A percentile compares a stretch with the other conserved stretches of the same genome.
phyloP scores from a whole-genome alignment of 108 stramenopile genomes.

The Epithemia pelagica region DNA sequence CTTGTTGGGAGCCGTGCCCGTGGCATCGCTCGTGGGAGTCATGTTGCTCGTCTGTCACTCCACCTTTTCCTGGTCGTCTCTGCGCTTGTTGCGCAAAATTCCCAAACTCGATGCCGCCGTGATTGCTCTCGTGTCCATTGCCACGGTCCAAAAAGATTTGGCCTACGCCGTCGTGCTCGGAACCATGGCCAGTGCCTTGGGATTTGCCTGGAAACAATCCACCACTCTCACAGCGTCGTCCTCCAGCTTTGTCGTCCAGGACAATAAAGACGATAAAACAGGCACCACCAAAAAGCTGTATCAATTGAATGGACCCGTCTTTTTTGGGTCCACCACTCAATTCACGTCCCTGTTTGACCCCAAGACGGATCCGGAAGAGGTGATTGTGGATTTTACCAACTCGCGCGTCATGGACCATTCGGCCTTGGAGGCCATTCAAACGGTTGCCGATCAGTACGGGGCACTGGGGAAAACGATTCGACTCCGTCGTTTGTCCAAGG shows the following conservation, averaged over 20 bases:
- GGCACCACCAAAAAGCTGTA: slow-evolving; percentile 44
- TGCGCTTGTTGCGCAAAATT: slow-evolving; percentile 60
- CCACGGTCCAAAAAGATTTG: slow-evolving; percentile 61
- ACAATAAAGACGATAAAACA: too few relatives aligned
- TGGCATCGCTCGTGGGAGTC: slow-evolving; percentile 65
- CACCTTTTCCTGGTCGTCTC: slow-evolving; percentile 68
- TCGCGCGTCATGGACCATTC: slow-evolving; percentile 66
- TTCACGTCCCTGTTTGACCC: slow-evolving; percentile 48
- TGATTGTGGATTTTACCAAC: slow-evolving; percentile 67
- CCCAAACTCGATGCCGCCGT: slow-evolving; percentile 67
- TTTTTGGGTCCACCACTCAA: slow-evolving; percentile 61
- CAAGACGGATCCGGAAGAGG: slow-evolving; percentile 50
- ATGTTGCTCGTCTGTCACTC: slow-evolving; percentile 76
- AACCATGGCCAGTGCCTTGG: slow-evolving; percentile 55
- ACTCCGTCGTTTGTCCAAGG: slow-evolving; percentile 43
- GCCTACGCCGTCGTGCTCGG: slow-evolving; percentile 67
- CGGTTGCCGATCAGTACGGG: slow-evolving; percentile 48
- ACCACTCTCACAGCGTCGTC: slow-evolving; percentile 32
- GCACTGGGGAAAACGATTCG: slow-evolving; percentile 50
- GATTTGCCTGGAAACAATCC: slow-evolving; percentile 74
- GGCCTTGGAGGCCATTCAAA: slow-evolving; percentile 65
- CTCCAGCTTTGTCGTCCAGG: slow-evolving; percentile 5
- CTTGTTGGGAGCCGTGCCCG: slow-evolving; percentile 54
- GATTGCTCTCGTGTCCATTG: slow-evolving; percentile 49
- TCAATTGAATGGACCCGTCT: slow-evolving; percentile 70